Base-by-base conservation (phyloP, 495 filamentous ascomycete species). In the Penicillium canariense region DNA sequence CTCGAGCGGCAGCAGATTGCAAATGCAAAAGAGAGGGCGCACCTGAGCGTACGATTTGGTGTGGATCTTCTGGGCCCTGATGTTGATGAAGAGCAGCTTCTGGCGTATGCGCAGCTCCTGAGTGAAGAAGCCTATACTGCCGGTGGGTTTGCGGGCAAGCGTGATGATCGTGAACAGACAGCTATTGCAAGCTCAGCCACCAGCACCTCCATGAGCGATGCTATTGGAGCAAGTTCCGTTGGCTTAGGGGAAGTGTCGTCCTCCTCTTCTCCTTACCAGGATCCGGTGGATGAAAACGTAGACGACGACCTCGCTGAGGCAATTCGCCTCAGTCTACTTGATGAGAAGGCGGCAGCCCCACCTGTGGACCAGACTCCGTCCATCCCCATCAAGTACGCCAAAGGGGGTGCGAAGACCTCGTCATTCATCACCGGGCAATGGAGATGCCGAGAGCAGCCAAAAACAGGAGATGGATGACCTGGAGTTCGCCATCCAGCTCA, bases 61-160 rank as follows among this genome's bases (percentile, higher is more conserved):
- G 77, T 91, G 12, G 90, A 91, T 50, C 67, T 94, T 4, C 81
- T 87, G 9, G 90, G 88, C 11, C 75, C 77, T 1, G 83, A 81
- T 40, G 75, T 91, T 15, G 90, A 76, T 47, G 92, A 97, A 63
- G 92, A 97, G 55, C 91, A 98, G 62, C 82, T 93, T 35, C 58
- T 98, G 27, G 87, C 84, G 11, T 98, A 97, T 68, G 94, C 93
- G 2, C 84, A 86, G 48, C 82, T 97, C 76, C 72, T 98, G 17
- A 96, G 90, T 43, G 81, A 93, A 60, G 95, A 98, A 68, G 72
- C 84, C 0, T 86, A 85, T 46, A 72, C 77, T 49, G 74, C 43
- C 9, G 17, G 27, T 27, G 25, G 70, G 18, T 86, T 90, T 20
- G 80, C 84, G 54, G 74, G 82, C 52, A 83, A 83, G 44, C 77